These are phyloP conservation scores for Histomonas meleagridis DNA, from an alignment of 208 protist species.

Conservation along the genomic window DNA sequence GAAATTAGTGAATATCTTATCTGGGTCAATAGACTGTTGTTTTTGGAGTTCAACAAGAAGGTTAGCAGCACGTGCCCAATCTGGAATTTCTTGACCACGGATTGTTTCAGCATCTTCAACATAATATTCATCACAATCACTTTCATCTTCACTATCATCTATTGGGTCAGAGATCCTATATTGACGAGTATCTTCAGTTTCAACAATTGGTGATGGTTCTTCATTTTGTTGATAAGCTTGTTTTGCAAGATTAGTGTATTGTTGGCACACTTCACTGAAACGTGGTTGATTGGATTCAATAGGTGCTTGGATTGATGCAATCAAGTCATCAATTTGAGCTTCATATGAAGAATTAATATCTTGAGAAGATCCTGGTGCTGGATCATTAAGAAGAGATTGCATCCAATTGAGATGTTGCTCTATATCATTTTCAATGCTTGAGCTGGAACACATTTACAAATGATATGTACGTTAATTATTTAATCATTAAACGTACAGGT, in stretches of 20 bases:
- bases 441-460: no score
- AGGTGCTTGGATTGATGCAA: neutral
- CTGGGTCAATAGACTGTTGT: neutral
- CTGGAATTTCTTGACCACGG: slow-evolving; percentile 7
- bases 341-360: neutral
- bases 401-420: neutral
- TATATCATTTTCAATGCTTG: neutral
- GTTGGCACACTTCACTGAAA: neutral
- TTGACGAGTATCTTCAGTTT: no score
- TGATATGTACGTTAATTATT: no score
- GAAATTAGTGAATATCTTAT: neutral
- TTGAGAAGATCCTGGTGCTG: neutral
- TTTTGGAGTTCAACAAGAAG: neutral
- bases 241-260: neutral
- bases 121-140: slow-evolving; percentile 20
- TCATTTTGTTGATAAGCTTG: neutral
- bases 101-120: slow-evolving; percentile 20
- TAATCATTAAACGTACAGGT: neutral
- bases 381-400: neutral
- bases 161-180: neutral
- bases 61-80: neutral
- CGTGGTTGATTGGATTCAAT: neutral
- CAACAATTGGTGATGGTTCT: no score
- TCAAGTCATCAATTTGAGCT: neutral
- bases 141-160: neutral